A percentile compares a stretch with the other conserved stretches of the same genome.
Conservation (phyloP, 306 rosid genomes). For the Cucumis hystrix region DNA sequence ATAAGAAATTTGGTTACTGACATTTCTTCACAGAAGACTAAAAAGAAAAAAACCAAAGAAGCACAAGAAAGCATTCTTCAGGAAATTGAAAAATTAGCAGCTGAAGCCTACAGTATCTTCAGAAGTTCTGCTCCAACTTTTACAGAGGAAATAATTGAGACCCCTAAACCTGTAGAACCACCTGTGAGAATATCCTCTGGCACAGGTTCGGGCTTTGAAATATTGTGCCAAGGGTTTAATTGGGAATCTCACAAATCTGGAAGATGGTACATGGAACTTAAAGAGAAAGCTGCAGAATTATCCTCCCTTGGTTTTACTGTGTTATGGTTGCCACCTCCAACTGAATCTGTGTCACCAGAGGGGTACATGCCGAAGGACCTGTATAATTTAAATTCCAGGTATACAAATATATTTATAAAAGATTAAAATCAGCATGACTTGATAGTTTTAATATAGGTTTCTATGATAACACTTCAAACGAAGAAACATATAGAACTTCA, state of each 20-base stretch:
- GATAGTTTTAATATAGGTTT: background rate
- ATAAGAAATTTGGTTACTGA: slow-evolving; percentile 64
- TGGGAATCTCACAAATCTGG: slow-evolving; percentile 97
- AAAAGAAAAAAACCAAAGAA: slow-evolving; percentile 49
- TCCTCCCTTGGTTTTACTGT: slow-evolving; percentile 74
- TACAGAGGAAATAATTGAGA: slow-evolving; percentile 35
- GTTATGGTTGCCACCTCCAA: slow-evolving; percentile 95
- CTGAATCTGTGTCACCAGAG: slow-evolving; percentile 91
- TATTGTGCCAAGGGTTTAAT: slow-evolving; percentile 94
- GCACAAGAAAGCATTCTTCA: slow-evolving; percentile 77
- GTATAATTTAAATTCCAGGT: slow-evolving; percentile 90
- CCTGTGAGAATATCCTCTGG: slow-evolving; percentile 34
- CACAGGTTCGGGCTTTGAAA: slow-evolving; percentile 80
- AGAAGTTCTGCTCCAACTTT: slow-evolving; percentile 54
- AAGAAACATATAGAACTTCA: background rate
- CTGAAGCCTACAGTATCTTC: slow-evolving; percentile 86
- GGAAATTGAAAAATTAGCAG: slow-evolving; percentile 85
- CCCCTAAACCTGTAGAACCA: slow-evolving; percentile 8
- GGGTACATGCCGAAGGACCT: slow-evolving; percentile 96
- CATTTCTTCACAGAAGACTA: slow-evolving; percentile 50
- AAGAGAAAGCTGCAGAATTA: slow-evolving; percentile 54
- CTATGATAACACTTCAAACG: background rate
- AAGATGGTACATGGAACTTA: slow-evolving; percentile 77
- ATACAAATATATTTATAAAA: background rate
- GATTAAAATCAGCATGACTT: background rate